Base-by-base conservation (phyloP, 169 alveolate species). In the Plasmodium vivax region DNA sequence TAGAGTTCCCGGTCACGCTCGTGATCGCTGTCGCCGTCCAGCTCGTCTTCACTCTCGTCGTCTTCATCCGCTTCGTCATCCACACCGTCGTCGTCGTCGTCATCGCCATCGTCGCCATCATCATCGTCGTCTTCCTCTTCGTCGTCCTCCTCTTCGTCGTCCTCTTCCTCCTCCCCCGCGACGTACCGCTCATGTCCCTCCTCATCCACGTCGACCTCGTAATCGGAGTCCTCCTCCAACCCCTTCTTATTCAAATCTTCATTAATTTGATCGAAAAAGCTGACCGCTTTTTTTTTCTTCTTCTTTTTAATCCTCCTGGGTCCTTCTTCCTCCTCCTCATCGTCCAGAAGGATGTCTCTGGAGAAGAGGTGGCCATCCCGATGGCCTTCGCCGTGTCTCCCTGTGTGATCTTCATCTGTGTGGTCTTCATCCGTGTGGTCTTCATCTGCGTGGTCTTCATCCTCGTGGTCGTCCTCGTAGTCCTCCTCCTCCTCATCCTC, bases 201-300 rank as follows among this genome's bases (percentile, higher is more conserved):
- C 36, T 84, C 83, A 36, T 85, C 85, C 3, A n/a, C 41, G 7
- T 81, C 82, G 1, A 56, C 10, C 27, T 79, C 90, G 71, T 90
- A 90, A 81, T 90, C 94, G 10, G 87, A 87, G 8, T 88, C 94
- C n/a, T 85, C 85, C 34, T 71, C 92, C 83, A 80, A 80, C 51
- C 77, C 83, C 45, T 58, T 82, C 38, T 82, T 82, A 3, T 90
- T 71, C 75, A 81, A n/a, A 5, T 47, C 77, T 54, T 75, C 82
- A 87, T 87, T 75, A 36, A 87, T 87, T 32, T 87, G 82, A 77
- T 87, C 93, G 43, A 87, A 79, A 36, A 87, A 74, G 34, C 87
- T 87, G 71, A 75, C 82, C n/a, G 43, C 6, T 54, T 54, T 87
- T 36, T 87, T 87, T 81, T 81, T 90, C 19, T 81, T 90, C 41